Percentiles rank a stretch among this genome's conserved stretches.
Evolutionary conservation across 306 rosid species (phyloP).

Genomic region (Herpetospermum pedunculosum): DNA sequence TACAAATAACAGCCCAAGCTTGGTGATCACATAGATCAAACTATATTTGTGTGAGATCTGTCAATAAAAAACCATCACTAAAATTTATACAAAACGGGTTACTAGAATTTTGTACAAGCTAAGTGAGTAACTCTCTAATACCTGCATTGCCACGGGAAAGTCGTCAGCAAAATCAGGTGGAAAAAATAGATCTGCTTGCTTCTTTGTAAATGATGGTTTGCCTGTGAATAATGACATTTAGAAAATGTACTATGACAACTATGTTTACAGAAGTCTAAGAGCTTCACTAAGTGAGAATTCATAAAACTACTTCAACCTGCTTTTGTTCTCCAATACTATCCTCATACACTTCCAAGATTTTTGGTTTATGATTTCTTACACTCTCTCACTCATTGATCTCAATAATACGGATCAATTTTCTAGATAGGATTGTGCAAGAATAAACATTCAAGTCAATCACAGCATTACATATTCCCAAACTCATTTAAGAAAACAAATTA

Average conservation of each 20-base stretch:
- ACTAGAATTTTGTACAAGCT: neutral
- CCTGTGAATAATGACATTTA: conserved; percentile 40
- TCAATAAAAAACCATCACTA: conserved; percentile 14
- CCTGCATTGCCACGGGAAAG: conserved; percentile 99
- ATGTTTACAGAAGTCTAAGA: neutral
- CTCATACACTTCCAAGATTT: neutral
- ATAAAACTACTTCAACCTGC: conserved; percentile 6
- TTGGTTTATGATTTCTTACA: neutral
- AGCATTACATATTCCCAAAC: neutral
- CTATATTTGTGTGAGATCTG: conserved; percentile 95
- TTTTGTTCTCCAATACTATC: neutral
- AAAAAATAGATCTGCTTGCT: conserved; percentile 97
- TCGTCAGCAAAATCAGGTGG: conserved; percentile 99
- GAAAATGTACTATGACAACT: neutral
- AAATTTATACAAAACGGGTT: neutral
- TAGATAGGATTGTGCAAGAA: neutral
- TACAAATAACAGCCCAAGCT: conserved; percentile 96
- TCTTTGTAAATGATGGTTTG: conserved; percentile 89
- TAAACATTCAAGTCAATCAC: neutral
- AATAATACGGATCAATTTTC: neutral
- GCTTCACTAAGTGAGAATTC: neutral
- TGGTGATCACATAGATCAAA: conserved; percentile 94
- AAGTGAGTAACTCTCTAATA: conserved; percentile 20
- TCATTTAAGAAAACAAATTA: neutral
- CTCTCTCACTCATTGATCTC: neutral